Conservation (phyloP, 2,329 filamentous ascomycete genomes). For the Fusarium keratoplasticum region DNA sequence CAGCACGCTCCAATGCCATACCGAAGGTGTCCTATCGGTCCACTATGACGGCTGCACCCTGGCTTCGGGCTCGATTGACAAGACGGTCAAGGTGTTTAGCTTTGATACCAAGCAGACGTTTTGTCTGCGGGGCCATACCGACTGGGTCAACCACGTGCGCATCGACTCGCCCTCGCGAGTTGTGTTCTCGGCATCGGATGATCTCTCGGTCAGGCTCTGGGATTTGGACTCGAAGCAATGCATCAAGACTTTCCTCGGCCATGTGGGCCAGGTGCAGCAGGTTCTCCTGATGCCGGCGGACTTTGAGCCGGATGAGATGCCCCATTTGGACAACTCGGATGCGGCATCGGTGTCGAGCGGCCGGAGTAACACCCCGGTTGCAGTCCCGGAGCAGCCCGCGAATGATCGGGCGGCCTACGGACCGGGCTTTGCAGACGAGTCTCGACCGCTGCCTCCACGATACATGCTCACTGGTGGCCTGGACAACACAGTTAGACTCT, state of each 20-base stretch:
- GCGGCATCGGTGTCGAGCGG: slow-evolving; percentile 61
- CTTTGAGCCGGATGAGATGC: slow-evolving; percentile 84
- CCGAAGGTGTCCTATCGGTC: slow-evolving; percentile 84
- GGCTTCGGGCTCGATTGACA: slow-evolving; percentile 90
- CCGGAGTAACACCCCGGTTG: slow-evolving; percentile 56
- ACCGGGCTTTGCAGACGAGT: slow-evolving; percentile 68
- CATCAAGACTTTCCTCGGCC: slow-evolving; percentile 83
- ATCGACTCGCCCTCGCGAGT: slow-evolving; percentile 86
- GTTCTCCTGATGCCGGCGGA: slow-evolving; percentile 85
- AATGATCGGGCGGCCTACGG: slow-evolving; percentile 69
- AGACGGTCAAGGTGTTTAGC: slow-evolving; percentile 92
- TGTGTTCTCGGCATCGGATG: slow-evolving; percentile 92
- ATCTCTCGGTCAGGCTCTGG: slow-evolving; percentile 92
- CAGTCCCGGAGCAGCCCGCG: slow-evolving; percentile 46
- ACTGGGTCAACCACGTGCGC: slow-evolving; percentile 97
- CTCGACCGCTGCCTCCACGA: slow-evolving; percentile 80
- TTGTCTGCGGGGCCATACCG: slow-evolving; percentile 82
- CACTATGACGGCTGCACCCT: slow-evolving; percentile 88
- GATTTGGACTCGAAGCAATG: slow-evolving; percentile 87
- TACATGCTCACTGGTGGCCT: slow-evolving; percentile 95
- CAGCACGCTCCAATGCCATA: slow-evolving; percentile 82
- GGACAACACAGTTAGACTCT: slow-evolving; percentile 91
- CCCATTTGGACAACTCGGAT: slow-evolving; percentile 65
- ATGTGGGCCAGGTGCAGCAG: slow-evolving; percentile 96
- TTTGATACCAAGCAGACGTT: slow-evolving; percentile 86